These are phyloP conservation scores for Coniophora puteana DNA, from an alignment of 1,284 basidiomycete genomes.

Conservation along the genomic window DNA sequence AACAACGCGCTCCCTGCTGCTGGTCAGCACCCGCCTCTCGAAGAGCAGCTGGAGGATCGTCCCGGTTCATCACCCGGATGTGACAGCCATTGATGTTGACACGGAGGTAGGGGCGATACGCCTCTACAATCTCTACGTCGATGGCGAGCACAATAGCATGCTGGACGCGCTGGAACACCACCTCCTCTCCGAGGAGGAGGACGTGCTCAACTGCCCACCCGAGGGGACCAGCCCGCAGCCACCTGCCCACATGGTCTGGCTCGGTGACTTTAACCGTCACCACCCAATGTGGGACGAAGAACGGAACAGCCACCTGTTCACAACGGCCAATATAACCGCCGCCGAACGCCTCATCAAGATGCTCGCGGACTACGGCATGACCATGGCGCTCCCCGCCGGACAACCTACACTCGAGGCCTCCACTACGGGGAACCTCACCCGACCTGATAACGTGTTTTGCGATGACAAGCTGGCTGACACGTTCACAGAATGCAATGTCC, in stretches of 20 bases:
- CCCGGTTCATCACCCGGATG: constrained; percentile 15
- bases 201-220: constrained; percentile 28
- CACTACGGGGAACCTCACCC: neutral
- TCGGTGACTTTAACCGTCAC: constrained; percentile 4
- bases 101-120: constrained; percentile 3
- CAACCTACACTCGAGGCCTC: neutral
- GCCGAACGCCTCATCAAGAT: neutral
- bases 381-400: neutral
- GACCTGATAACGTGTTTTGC: constrained; percentile 1
- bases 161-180: constrained; percentile 10
- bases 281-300: constrained; percentile 1
- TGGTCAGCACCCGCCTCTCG: constrained; percentile 20
- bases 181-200: neutral
- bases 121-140: constrained; percentile 29
- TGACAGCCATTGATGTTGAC: constrained; percentile 18
- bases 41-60: constrained; percentile 20
- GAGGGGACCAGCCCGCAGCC: constrained; percentile 4
- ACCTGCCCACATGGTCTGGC: constrained; percentile 1
- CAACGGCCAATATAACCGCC: neutral
- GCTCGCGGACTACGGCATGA: neutral
- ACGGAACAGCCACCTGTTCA: neutral
- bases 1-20: constrained; percentile 20
- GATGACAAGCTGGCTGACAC: neutral
- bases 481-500: constrained; percentile 1
- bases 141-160: constrained; percentile 13